Base-by-base conservation (phyloP, 352 stramenopile genomes). In the Globisporangium cylindrosporum region DNA sequence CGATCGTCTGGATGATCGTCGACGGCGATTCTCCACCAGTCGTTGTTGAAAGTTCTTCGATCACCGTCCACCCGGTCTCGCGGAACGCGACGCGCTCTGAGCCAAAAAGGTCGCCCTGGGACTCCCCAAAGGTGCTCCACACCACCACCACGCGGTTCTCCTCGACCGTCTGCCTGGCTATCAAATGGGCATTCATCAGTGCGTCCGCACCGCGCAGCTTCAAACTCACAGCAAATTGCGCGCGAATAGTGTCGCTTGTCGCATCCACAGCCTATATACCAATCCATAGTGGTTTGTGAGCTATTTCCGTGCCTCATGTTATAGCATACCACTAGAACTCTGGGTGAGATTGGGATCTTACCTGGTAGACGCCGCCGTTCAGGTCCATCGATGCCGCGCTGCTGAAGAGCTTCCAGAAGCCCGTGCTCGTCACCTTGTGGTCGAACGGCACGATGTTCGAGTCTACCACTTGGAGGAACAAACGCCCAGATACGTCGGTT, bases 121-220 rank as follows among this genome's bases (percentile, higher is more conserved):
- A 56, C 29, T 41, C 22, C 0, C 38, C 59, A 22, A 64, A 22
- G n/a, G 24, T 46, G 20, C 22, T 36, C 59, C 59, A 64, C 1
- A 64, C n/a, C 5, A 64, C 6, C 25, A 53, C 59, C 24, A 64
- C 46, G 59, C 59, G 59, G 27, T 64, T 53, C 38, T 53, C 59
- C 7, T 64, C 59, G 14, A 56, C 38, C 4, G 24, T 7, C 24
- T 56, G 59, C 27, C 29, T 51, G 3, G 24, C 46, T 6, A 55
- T 7, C 38, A 64, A 24, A 4, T 53, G 59, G 14, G 22, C 41
- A 5, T 27, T 22, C 4, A 56, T 20, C 6, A 24, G 12, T 27
- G 41, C 22, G 15, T 56, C 24, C 5, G n/a, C 34, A 6, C 41
- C 29, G 27, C 59, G 9, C 4, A 56, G 59, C 59, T n/a, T 27